A percentile compares a stretch with the other conserved stretches of the same genome.
phyloP scores from a whole-genome alignment of 179 eudicot species.

The Pouteria campechiana region DNA sequence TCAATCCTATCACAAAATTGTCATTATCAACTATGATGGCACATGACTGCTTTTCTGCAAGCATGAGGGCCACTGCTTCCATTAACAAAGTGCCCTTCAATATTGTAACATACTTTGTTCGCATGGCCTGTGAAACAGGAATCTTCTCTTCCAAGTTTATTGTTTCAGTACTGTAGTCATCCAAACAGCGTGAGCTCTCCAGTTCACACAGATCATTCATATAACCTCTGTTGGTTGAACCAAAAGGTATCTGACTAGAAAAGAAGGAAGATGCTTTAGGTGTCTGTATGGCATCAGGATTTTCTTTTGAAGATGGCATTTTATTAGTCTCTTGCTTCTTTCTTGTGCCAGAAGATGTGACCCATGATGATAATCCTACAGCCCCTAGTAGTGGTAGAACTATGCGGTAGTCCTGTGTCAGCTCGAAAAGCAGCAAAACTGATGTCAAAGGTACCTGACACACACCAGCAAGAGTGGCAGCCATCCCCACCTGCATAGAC shows the following conservation, averaged over 20 bases:
- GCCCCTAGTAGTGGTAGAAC: conserved; percentile 94
- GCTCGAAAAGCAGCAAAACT: conserved; percentile 86
- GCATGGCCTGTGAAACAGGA: conserved; percentile 85
- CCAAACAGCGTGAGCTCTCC: conserved; percentile 52
- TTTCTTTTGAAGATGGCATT: conserved; percentile 15
- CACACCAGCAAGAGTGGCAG: conserved; percentile 98
- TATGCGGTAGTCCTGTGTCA: conserved; percentile 93
- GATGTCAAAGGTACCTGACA: conserved; percentile 98
- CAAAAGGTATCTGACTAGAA: conserved; percentile 6
- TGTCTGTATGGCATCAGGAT: conserved; percentile 3
- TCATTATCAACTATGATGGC: conserved; percentile 56
- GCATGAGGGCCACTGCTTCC: conserved; percentile 69
- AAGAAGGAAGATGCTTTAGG: conserved; percentile 11
- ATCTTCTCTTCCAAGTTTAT: conserved; percentile 42
- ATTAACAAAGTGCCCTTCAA: conserved; percentile 32
- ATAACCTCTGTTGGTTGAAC: conserved; percentile 9
- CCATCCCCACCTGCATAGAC: conserved; percentile 99
- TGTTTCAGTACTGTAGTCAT: conserved; percentile 25
- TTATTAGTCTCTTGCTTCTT: conserved; percentile 15
- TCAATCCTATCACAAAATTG: conserved; percentile 33
- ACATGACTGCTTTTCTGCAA: conserved; percentile 68
- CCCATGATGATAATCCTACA: conserved; percentile 88
- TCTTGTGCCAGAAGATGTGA: conserved; percentile 57
- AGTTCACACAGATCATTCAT: conserved; percentile 38
- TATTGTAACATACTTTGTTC: conserved; percentile 59